These are phyloP conservation scores for Corylus americana DNA, from an alignment of 306 rosid genomes.

Conservation along the genomic window DNA sequence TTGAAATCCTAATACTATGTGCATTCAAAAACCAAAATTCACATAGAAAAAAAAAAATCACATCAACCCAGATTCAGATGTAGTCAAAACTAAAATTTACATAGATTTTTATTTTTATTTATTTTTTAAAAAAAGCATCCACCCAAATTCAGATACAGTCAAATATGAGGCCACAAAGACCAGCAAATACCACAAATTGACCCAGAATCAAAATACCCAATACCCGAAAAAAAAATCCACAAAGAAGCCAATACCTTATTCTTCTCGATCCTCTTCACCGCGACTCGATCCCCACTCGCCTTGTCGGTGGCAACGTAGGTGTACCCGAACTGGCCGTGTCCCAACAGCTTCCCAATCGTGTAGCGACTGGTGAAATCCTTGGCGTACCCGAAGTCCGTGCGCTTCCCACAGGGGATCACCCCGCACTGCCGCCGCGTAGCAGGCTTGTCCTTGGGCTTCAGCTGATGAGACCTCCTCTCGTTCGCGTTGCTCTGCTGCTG, in stretches of 20 bases:
- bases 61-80: conserved; percentile 1
- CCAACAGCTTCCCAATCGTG: conserved; percentile 84
- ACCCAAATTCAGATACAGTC: conserved; percentile 3
- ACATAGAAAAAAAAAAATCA: neutral
- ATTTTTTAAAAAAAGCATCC: neutral
- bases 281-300: conserved; percentile 89
- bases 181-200: conserved; percentile 8
- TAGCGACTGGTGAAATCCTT: conserved; percentile 66
- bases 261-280: conserved; percentile 90
- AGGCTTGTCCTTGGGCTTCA: conserved; percentile 36
- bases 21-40: conserved; percentile 7
- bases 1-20: neutral
- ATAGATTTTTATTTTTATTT: neutral
- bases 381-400: conserved; percentile 93
- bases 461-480: conserved; percentile 38
- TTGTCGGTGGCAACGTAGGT: conserved; percentile 83
- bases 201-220: neutral
- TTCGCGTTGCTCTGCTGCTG: conserved; percentile 36
- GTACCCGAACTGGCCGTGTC: conserved; percentile 96
- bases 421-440: conserved; percentile 39
- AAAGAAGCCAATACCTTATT: conserved; percentile 55
- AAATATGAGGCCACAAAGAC: conserved; percentile 2
- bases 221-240: neutral
- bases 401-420: conserved; percentile 72
- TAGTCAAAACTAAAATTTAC: conserved; percentile 15